phyloP scores from a whole-genome alignment of 495 filamentous ascomycete species.

The Copromyces sp. region DNA sequence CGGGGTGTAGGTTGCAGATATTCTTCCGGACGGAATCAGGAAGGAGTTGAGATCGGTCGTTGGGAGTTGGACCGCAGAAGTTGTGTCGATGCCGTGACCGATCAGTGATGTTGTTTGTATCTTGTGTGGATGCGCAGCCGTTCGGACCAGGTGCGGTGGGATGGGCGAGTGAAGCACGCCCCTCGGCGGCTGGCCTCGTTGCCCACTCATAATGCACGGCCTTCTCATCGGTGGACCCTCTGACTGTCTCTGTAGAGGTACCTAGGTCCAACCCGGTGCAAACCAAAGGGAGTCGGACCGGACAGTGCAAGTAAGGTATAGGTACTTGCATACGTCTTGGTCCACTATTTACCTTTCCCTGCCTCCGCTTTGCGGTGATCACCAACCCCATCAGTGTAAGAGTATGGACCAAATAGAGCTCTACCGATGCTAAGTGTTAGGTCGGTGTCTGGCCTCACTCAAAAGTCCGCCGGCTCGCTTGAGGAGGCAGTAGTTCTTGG shows the following conservation, averaged over 20 bases:
- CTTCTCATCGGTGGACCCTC: background rate
- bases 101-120: background rate
- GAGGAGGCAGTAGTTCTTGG: background rate
- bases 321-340: background rate
- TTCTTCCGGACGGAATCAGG: background rate
- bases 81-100: conserved; percentile 1
- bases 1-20: background rate
- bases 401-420: background rate
- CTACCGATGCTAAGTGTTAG: background rate
- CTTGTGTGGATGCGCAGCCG: background rate
- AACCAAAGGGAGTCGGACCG: background rate
- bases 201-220: background rate
- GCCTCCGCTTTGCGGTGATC: background rate
- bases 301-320: background rate
- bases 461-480: background rate
- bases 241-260: background rate
- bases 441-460: background rate
- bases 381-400: background rate
- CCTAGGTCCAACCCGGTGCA: background rate
- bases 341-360: background rate
- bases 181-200: background rate
- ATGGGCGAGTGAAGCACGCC: background rate
- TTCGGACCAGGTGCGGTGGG: background rate
- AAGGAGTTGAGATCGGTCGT: background rate
- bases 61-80: background rate